Evolutionary conservation across 2,329 filamentous ascomycete genomes (phyloP).

Genomic region (Incumbomyces lentus): DNA sequence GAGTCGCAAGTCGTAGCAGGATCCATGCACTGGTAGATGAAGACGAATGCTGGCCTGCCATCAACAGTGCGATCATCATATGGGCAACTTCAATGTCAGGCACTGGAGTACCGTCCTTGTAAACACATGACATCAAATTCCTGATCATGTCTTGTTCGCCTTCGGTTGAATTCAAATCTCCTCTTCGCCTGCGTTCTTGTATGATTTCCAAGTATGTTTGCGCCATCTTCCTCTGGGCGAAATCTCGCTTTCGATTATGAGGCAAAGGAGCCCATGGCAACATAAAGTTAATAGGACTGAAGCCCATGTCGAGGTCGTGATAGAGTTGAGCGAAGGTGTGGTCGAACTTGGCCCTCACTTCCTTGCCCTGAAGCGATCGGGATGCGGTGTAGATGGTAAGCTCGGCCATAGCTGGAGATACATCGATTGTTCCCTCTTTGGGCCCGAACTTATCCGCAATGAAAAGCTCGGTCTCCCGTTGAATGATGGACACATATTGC

Average conservation of each 20-base stretch:
- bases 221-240: constrained; percentile 60
- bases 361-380: constrained; percentile 62
- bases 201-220: constrained; percentile 63
- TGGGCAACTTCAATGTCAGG: constrained; percentile 69
- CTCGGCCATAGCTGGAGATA: constrained; percentile 59
- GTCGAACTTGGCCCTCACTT: constrained; percentile 62
- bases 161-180: constrained; percentile 32
- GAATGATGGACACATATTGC: constrained; percentile 70
- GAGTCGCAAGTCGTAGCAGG: constrained; percentile 59
- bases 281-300: constrained; percentile 72
- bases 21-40: constrained; percentile 71
- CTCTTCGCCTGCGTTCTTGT: constrained; percentile 44
- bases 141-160: constrained; percentile 61
- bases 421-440: constrained; percentile 50
- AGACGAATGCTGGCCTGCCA: constrained; percentile 76
- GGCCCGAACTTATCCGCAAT: constrained; percentile 51
- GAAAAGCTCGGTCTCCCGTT: constrained; percentile 57
- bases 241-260: constrained; percentile 62
- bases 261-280: constrained; percentile 69
- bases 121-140: constrained; percentile 65
- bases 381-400: constrained; percentile 75
- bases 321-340: constrained; percentile 64
- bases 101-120: constrained; percentile 60
- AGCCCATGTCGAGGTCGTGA: constrained; percentile 71
- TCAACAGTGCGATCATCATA: constrained; percentile 78